Conservation (phyloP, 2,329 filamentous ascomycete genomes). For the Tolypocladium cylindrosporum region DNA sequence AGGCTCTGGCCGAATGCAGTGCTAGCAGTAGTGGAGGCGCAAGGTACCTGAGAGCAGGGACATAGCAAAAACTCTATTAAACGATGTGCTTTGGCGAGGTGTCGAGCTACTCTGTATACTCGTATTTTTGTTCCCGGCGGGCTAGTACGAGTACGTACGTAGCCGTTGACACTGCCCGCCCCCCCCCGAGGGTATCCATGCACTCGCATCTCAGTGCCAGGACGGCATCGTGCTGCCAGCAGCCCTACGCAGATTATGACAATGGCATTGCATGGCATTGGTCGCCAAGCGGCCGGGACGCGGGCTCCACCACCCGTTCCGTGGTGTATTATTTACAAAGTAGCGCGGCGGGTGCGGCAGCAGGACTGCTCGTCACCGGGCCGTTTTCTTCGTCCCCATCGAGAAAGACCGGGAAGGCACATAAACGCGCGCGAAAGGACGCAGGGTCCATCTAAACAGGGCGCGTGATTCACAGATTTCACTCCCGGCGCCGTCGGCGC, state of each 20-base stretch:
- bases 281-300: not conserved
- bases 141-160: too few relatives aligned
- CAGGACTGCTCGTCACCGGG: not conserved
- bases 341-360: not conserved
- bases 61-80: not conserved
- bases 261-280: not conserved
- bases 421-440: not conserved
- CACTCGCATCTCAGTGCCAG: not conserved
- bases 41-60: not conserved
- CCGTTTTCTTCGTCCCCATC: not conserved
- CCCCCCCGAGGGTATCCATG: not conserved
- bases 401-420: not conserved
- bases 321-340: not conserved
- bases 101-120: not conserved
- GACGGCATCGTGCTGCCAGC: not conserved
- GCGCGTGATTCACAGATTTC: not conserved
- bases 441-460: not conserved
- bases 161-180: not conserved
- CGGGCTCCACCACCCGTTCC: not conserved
- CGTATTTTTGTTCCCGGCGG: not conserved
- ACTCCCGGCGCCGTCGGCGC: not conserved
- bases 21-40: not conserved
- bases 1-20: not conserved
- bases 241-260: not conserved
- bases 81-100: not conserved